Percentiles rank a stretch among this genome's conserved stretches.
Evolutionary conservation across 768 basidiomycete species (phyloP).

Genomic region (Russula sp.): DNA sequence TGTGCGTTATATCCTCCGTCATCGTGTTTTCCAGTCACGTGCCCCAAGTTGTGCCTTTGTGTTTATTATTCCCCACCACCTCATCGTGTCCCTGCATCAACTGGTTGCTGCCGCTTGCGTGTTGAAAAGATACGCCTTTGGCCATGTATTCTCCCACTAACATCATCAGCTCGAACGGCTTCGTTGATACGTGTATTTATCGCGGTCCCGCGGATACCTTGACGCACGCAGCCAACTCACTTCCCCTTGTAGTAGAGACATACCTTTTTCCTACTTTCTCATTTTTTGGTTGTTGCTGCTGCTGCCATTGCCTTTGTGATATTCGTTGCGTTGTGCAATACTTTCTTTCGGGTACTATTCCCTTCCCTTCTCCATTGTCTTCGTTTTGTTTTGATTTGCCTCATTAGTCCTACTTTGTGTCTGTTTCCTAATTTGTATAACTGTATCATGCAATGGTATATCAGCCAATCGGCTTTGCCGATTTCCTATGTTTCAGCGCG

Average conservation of each 20-base stretch:
- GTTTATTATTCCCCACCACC: conserved; percentile 8
- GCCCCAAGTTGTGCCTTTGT: neutral
- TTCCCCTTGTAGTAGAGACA: conserved; percentile 9
- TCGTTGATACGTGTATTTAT: conserved; percentile 18
- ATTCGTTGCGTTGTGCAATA: conserved; percentile 8
- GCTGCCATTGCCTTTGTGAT: neutral
- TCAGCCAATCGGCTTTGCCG: conserved; percentile 9
- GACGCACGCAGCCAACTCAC: conserved; percentile 10
- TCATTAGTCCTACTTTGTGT: conserved; percentile 15
- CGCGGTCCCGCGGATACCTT: conserved; percentile 20
- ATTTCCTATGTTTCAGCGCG: neutral
- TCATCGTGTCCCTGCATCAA: conserved; percentile 2
- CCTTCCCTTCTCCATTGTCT: neutral
- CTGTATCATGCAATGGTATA: conserved; percentile 17
- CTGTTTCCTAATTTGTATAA: conserved; percentile 22
- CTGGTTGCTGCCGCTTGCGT: neutral
- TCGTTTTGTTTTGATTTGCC: conserved; percentile 10
- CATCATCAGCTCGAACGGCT: neutral
- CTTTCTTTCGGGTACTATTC: conserved; percentile 8
- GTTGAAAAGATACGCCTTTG: neutral
- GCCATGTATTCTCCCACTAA: conserved; percentile 16
- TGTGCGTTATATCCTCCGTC: conserved; percentile 5
- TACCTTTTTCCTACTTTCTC: neutral
- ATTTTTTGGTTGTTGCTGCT: conserved; percentile 10
- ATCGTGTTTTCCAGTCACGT: neutral